Evolutionary conservation across 169 alveolate genomes (phyloP).

Genomic region (Neospora caninum): DNA sequence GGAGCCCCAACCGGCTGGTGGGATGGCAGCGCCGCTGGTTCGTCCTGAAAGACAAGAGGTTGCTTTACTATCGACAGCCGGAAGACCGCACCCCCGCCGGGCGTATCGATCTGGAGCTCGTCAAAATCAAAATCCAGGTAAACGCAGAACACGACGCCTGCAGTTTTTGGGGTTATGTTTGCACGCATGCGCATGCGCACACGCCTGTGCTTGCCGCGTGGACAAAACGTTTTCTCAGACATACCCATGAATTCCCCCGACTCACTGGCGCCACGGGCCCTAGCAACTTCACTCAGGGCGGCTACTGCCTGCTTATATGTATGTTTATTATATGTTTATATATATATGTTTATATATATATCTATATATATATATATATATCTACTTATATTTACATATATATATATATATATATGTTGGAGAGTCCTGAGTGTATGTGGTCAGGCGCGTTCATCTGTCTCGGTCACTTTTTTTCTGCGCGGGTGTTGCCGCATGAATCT

Average conservation of each 20-base stretch:
- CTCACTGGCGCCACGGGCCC: too few relatives aligned
- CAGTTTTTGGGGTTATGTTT: neutral
- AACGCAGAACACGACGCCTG: neutral
- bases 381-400: neutral
- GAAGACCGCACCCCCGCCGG: conserved; percentile 71
- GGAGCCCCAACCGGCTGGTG: conserved; percentile 57
- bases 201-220: too few relatives aligned
- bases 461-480: too few relatives aligned
- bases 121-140: conserved; percentile 72
- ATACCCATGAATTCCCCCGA: too few relatives aligned
- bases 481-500: too few relatives aligned
- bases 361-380: neutral
- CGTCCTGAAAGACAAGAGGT: conserved; percentile 68
- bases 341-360: neutral
- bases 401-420: neutral
- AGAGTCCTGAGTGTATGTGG: too few relatives aligned
- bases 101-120: conserved; percentile 69
- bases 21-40: conserved; percentile 74
- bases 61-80: conserved; percentile 64
- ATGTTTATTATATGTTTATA: neutral
- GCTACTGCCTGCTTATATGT: too few relatives aligned
- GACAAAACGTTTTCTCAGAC: too few relatives aligned
- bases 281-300: too few relatives aligned
- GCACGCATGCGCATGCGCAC: neutral
- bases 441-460: too few relatives aligned